Evolutionary conservation across 2,329 filamentous ascomycete species (phyloP).

Genomic region (Phyllosticta capitalensis): DNA sequence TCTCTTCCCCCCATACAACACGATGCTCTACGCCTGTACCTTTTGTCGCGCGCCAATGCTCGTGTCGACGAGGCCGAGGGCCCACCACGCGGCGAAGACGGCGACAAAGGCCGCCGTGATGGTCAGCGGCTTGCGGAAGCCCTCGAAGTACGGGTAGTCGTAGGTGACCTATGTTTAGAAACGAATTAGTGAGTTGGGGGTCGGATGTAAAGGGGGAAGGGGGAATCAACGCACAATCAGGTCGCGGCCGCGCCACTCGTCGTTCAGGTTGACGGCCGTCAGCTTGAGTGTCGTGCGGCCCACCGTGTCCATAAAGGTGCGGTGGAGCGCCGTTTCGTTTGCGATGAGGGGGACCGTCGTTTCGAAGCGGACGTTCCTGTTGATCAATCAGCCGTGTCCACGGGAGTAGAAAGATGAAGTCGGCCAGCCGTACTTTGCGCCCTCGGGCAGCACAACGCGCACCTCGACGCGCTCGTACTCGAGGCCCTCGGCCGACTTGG

Average conservation of each 20-base stretch:
- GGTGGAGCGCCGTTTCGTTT: slow-evolving; percentile 55
- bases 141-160: slow-evolving; percentile 65
- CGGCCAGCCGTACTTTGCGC: slow-evolving; percentile 58
- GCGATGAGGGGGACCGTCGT: slow-evolving; percentile 63
- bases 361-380: slow-evolving; percentile 67
- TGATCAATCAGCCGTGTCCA: background rate
- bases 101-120: slow-evolving; percentile 64
- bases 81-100: slow-evolving; percentile 67
- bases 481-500: slow-evolving; percentile 73
- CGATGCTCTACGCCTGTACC: slow-evolving; percentile 6
- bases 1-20: background rate
- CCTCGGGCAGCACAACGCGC: slow-evolving; percentile 81
- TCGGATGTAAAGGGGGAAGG: background rate
- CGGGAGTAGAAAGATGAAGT: too few species aligned
- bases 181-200: background rate
- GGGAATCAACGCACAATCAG: slow-evolving; percentile 47
- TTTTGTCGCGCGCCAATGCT: slow-evolving; percentile 58
- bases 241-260: slow-evolving; percentile 78
- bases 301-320: slow-evolving; percentile 87
- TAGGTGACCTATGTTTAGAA: slow-evolving; percentile 54
- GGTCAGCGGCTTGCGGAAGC: slow-evolving; percentile 76
- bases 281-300: slow-evolving; percentile 77
- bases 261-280: slow-evolving; percentile 76
- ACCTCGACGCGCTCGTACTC: slow-evolving; percentile 76
- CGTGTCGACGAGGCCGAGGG: slow-evolving; percentile 67